phyloP scores from a whole-genome alignment of 1,284 basidiomycete species.

The Pyrrhoderma lamaoense region DNA sequence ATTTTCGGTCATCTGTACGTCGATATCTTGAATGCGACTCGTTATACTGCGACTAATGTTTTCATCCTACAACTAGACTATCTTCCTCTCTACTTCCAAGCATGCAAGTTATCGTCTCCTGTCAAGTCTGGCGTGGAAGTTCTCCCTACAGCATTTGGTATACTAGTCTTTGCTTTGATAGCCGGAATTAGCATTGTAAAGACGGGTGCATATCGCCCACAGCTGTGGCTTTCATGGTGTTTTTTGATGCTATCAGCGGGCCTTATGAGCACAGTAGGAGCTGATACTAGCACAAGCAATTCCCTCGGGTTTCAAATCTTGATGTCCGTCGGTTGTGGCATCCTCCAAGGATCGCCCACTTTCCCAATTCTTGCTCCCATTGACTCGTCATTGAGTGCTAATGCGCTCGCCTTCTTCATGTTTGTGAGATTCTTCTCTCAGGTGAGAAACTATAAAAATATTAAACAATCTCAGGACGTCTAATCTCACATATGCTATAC shows the following conservation, averaged over 20 bases:
- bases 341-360: conserved; percentile 24
- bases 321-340: conserved; percentile 29
- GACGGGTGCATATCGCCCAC: conserved; percentile 29
- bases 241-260: conserved; percentile 31
- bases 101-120: conserved; percentile 35
- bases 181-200: conserved; percentile 26
- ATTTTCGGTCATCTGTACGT: conserved; percentile 20
- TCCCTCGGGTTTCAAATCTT: conserved; percentile 29
- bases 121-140: conserved; percentile 36
- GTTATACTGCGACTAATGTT: conserved; percentile 3
- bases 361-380: conserved; percentile 31
- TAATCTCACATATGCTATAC: too few relatives aligned
- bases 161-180: conserved; percentile 28
- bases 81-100: conserved; percentile 40
- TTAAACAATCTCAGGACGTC: not conserved
- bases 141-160: conserved; percentile 29
- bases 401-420: conserved; percentile 28
- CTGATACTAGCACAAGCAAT: conserved; percentile 28
- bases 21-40: not conserved
- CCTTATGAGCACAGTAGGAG: conserved; percentile 31
- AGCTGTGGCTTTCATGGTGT: conserved; percentile 34
- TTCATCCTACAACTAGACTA: conserved; percentile 22
- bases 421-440: conserved; percentile 28
- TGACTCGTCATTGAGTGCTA: conserved; percentile 26
- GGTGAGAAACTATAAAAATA: conserved; percentile 2